Base-by-base conservation (phyloP, 768 basidiomycete species). In the Russula griseocarnosa region DNA sequence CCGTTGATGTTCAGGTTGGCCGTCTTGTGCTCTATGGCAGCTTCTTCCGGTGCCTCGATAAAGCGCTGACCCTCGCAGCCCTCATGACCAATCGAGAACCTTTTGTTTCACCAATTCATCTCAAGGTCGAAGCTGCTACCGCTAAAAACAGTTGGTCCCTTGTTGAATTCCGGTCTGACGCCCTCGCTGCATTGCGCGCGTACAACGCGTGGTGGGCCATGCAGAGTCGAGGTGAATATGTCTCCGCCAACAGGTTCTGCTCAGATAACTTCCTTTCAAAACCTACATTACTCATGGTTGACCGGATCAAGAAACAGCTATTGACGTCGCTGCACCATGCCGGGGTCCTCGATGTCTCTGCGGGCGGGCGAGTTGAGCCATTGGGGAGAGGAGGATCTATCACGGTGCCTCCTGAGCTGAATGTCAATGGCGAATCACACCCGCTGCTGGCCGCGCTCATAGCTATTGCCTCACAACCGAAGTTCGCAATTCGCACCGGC, bases 21-120 rank as follows among this genome's bases (percentile, higher is more conserved):
- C 86, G 93, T 61, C 78, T 98, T 55, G 88, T 94, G 58, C 80
- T 98, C 5, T 93, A 87, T 73, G 95, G 95, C 20, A 85, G 86
- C 71, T 91, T 97, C 79, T 96, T 96, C 85, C 85, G 89, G 63
- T 97, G 94, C 74, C 79, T 98, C 47, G 90, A 94, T 72, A 83
- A 86, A 56, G 90, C 92, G 0, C 74, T 98, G 66, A 92, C 93
- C 5, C 82, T 97, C 54, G 94, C 95, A n/a, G 92, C 93, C 7
- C 87, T 97, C 69, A 76, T 97, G 68, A 86, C 90, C 16, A 90
- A 91, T 69, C 88, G 94, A 36, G 94, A 96, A 63, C 92, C 94
- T 6, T 98, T 97, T 79, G 73, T 95, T 61, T 83, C 87, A 0
- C 95, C 95, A 0, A 82, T 88, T 74, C 84, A 87, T 55, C 77